A percentile compares a stretch with the other conserved stretches of the same genome.
phyloP scores from a whole-genome alignment of 345 rosid genomes.

The Brassica napus region DNA sequence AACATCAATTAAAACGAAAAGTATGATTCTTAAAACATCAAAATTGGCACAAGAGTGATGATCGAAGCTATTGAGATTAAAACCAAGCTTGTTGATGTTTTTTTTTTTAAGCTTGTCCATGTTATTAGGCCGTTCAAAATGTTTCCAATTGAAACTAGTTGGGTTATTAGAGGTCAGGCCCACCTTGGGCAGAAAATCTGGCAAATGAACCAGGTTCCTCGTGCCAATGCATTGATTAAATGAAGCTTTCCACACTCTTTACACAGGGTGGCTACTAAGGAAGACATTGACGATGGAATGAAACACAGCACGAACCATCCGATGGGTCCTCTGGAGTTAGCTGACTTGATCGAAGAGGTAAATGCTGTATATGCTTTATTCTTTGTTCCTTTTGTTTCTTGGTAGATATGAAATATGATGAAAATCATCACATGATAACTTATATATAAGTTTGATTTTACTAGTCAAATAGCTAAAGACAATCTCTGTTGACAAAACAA shows the following conservation, averaged over 20 bases:
- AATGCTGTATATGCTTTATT: background rate
- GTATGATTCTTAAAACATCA: background rate
- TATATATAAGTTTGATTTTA: background rate
- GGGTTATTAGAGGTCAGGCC: conserved; percentile 8
- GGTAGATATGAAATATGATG: background rate
- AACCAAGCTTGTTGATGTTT: too few species aligned
- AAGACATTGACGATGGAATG: conserved; percentile 86
- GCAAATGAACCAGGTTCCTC: conserved; percentile 62
- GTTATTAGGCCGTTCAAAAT: background rate
- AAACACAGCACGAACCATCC: conserved; percentile 90
- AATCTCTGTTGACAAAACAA: conserved; percentile 11
- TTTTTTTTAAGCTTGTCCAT: background rate
- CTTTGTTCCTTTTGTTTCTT: background rate
- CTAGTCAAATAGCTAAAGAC: conserved; percentile 32
- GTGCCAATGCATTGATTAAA: conserved; percentile 92
- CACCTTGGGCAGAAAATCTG: background rate
- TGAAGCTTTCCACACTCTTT: conserved; percentile 75
- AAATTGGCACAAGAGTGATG: background rate
- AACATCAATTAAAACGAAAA: background rate
- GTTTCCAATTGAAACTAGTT: background rate
- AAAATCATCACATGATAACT: conserved; percentile 23
- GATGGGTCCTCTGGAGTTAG: conserved; percentile 81
- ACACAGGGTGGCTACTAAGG: conserved; percentile 85
- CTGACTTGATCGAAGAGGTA: conserved; percentile 62
- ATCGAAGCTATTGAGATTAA: background rate